Evolutionary conservation across 78 protist genomes (phyloP).

Genomic region (Dictyostelium discoideum): DNA sequence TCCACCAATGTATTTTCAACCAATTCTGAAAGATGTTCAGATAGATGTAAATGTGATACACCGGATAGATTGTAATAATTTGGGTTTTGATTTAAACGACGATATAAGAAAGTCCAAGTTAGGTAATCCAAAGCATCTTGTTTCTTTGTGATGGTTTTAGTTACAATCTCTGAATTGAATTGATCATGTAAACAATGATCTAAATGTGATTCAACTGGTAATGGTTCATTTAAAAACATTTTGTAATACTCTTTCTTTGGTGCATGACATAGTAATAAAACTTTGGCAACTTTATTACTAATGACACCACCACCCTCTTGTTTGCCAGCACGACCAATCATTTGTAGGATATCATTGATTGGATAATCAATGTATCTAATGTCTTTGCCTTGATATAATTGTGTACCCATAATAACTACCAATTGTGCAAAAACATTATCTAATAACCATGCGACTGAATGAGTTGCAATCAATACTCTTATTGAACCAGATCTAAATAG

Average conservation of each 20-base stretch:
- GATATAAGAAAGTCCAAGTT: constrained; percentile 97
- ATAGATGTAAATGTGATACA: constrained; percentile 87
- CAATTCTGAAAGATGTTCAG: constrained; percentile 95
- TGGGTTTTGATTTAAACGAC: constrained; percentile 97
- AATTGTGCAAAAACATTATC: constrained; percentile 71
- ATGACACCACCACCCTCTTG: constrained; percentile 30
- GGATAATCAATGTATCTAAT: constrained; percentile 94
- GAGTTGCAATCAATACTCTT: constrained; percentile 97
- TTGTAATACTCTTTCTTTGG: constrained; percentile 91
- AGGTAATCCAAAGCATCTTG: constrained; percentile 97
- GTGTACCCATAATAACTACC: constrained; percentile 89
- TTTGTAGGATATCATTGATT: constrained; percentile 94
- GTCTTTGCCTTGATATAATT: constrained; percentile 85
- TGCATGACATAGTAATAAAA: constrained; percentile 90
- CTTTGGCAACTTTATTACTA: constrained; percentile 14
- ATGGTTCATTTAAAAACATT: constrained; percentile 96
- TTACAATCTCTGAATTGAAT: constrained; percentile 90
- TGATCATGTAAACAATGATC: constrained; percentile 94
- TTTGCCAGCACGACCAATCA: constrained; percentile 96
- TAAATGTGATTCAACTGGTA: constrained; percentile 98
- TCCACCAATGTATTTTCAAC: constrained; percentile 94
- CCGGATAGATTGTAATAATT: constrained; percentile 94
- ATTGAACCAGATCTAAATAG: constrained; percentile 83
- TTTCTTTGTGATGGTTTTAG: constrained; percentile 83
- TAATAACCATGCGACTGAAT: constrained; percentile 99